phyloP scores from a whole-genome alignment of 2,329 filamentous ascomycete genomes.

The Orbilia oligospora region DNA sequence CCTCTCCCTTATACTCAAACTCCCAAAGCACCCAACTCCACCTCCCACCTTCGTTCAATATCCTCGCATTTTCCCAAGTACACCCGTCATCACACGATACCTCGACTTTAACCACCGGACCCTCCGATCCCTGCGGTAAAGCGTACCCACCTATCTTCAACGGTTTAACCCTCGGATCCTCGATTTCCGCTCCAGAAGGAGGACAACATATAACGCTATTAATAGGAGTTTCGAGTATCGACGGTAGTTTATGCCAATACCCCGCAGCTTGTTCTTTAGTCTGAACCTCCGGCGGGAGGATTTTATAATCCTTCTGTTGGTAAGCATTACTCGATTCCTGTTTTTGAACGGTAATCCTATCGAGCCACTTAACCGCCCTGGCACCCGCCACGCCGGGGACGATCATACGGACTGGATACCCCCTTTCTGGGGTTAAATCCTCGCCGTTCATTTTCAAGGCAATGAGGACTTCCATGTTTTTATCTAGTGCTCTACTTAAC shows the following conservation, averaged over 20 bases:
- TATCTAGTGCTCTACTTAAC: conserved; percentile 82
- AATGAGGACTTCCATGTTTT: conserved; percentile 85
- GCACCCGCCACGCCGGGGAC: conserved; percentile 94
- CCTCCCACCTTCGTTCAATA: conserved; percentile 66
- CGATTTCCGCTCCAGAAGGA: conserved; percentile 68
- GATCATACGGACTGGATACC: conserved; percentile 84
- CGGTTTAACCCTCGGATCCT: conserved; percentile 38
- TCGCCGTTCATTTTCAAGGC: conserved; percentile 94
- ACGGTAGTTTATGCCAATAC: conserved; percentile 71
- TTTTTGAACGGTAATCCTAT: conserved; percentile 81
- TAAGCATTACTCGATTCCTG: conserved; percentile 73
- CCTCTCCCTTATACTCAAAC: conserved; percentile 67
- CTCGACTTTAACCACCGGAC: conserved; percentile 82
- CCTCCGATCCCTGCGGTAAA: conserved; percentile 84
- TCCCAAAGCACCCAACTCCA: conserved; percentile 74
- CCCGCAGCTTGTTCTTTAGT: conserved; percentile 70
- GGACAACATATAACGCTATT: conserved; percentile 73
- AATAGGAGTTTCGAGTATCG: conserved; percentile 73
- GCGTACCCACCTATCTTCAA: conserved; percentile 75
- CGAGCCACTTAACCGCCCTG: conserved; percentile 93
- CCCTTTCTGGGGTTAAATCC: conserved; percentile 83
- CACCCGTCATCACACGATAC: conserved; percentile 85
- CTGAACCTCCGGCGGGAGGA: conserved; percentile 71
- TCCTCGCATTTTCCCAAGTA: conserved; percentile 78
- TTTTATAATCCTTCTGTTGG: conserved; percentile 74